These are phyloP conservation scores for Zymoseptoria tritici DNA, from an alignment of 2,329 filamentous ascomycete genomes.

Conservation along the genomic window DNA sequence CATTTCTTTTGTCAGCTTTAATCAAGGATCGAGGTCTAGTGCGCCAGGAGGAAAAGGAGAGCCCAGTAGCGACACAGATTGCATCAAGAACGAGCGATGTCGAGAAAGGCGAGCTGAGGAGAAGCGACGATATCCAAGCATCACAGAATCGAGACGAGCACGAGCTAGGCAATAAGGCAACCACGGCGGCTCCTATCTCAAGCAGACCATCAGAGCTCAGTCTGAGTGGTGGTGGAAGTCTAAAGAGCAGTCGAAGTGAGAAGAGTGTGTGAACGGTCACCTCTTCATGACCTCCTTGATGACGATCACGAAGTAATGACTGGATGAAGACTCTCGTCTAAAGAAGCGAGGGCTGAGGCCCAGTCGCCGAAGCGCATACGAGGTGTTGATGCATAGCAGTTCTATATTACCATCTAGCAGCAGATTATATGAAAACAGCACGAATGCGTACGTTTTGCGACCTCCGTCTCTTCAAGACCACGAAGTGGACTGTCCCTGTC, in stretches of 20 bases:
- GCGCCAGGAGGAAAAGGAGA: slow-evolving; percentile 19
- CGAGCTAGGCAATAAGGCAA: background rate
- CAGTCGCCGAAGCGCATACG: background rate
- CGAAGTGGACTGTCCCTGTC: too few species aligned
- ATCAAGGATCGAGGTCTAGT: slow-evolving; percentile 35
- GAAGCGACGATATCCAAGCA: background rate
- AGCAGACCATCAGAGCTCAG: background rate
- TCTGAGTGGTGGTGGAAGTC: background rate
- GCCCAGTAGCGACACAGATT: background rate
- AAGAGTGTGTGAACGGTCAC: too few species aligned
- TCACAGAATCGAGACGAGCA: background rate
- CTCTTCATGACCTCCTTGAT: too few species aligned
- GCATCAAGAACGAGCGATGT: background rate
- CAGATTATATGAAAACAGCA: background rate
- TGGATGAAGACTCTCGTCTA: background rate
- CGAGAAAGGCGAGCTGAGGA: background rate
- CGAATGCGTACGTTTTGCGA: too few species aligned
- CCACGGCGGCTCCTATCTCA: background rate
- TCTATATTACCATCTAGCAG: background rate
- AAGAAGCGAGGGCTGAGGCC: background rate
- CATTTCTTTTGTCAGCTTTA: slow-evolving; percentile 44
- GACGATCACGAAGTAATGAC: background rate
- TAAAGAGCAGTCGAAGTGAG: background rate
- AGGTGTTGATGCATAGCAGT: background rate
- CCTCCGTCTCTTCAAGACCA: too few species aligned